Base-by-base conservation (phyloP, 371 early-diverging fungal genomes). In the Capniomyces stellatus region DNA sequence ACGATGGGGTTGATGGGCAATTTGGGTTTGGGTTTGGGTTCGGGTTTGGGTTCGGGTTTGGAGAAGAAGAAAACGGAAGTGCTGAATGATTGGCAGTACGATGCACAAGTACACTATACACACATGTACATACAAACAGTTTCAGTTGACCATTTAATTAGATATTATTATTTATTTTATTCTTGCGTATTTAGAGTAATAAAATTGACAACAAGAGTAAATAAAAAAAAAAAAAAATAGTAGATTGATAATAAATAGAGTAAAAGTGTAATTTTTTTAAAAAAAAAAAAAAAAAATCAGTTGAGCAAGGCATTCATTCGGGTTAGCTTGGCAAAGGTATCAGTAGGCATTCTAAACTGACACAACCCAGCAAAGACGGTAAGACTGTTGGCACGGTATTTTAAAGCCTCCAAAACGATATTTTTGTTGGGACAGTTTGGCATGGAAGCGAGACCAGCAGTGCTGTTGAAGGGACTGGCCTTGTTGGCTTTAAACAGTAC, bases 341-440 rank as follows among this genome's bases (percentile, higher is more conserved):
- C 90, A 1, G 75, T 72, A 3, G 89, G 83, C 64, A 90, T 83
- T 23, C 82, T 70, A 67, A 85, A 84, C 64, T 84, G 84, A 52
- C 89, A 74, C 56, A 78, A 72, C 10, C 89, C 89, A 0, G 84
- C 78, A 75, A 87, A 89, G 42, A 80, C 73, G 60, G 85, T 75
- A 15, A 92, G 46, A 3, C 78, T 73, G 40, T 80, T 75, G 10
- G 79, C 77, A 56, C 61, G 65, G 27, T 50, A 50, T 1, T 64
- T 65, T 44, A 69, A 41, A 2, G 24, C 29, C 51, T 43, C 54
- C 59, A 69, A 35, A 27, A 55, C 57, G 6, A 61, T 49, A 40
- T 68, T 64, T 52, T 69, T 68, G 30, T 57, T 54, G 0, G 55
- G 58, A n/a, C 22, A 42, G 42, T 24, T 25, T 4, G 51, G 25